Base-by-base conservation (phyloP, 768 basidiomycete genomes). In the Trametes elegans region DNA sequence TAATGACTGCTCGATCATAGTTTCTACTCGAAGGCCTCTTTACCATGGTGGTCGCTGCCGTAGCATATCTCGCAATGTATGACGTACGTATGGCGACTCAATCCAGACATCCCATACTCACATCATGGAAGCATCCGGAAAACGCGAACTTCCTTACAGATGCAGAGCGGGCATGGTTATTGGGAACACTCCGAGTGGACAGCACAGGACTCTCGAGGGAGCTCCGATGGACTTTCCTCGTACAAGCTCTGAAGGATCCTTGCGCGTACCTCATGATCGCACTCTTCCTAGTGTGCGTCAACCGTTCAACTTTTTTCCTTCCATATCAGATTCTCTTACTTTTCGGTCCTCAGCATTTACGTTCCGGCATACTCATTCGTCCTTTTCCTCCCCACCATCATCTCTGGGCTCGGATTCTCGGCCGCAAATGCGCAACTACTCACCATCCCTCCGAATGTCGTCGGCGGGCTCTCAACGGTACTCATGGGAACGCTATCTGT, bases 321-420 rank as follows among this genome's bases (percentile, higher is more conserved):
- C 24, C 34, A 36, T 26, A 8, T 36, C 13, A 5, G 3, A 16
- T 21, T 7, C 16, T n/a, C n/a, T n/a, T n/a, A 8, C 36, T 13
- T n/a, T n/a, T n/a, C n/a, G n/a, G n/a, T 26, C 14, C 23, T 7
- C 31, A 52, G 49, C 44, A 28, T 52, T 14, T 7, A 47, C 31
- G 36, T 73, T 35, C 71, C 73, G 3, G 67, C 76, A 31, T 76
- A 73, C 62, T 63, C 67, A 28, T 57, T 70, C 29, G 46, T 39
- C 35, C 81, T 87, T 62, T 90, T 91, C 68, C 73, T 81, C 3
- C 88, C 88, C 3, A 83, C 83, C 2, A 87, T 91, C 66, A 80
- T 90, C 5, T 71, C 78, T 39, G 71, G 73, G 13, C 76, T 87
- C 3, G 84, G 84, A 23, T 85, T 76, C 64, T 75, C 75, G 1